These are phyloP conservation scores for Pyrus pyrifolia DNA, from an alignment of 306 rosid genomes.

Conservation along the genomic window DNA sequence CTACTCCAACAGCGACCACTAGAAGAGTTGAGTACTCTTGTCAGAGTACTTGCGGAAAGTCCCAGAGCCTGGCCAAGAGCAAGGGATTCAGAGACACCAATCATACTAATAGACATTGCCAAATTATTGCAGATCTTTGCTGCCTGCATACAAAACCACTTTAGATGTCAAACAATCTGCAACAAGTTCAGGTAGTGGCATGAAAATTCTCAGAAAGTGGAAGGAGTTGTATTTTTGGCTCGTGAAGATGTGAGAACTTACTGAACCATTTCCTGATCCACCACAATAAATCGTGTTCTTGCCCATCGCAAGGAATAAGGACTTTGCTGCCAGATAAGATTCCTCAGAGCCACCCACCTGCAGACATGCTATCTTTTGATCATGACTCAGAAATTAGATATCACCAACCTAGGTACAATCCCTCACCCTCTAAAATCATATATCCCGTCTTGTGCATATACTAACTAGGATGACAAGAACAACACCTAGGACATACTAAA, in stretches of 20 bases:
- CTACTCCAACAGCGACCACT: conserved; percentile 99
- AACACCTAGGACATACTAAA: background rate
- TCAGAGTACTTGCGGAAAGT: conserved; percentile 65
- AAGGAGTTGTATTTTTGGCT: background rate
- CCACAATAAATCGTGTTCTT: conserved; percentile 79
- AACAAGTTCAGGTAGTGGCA: background rate
- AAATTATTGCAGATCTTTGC: conserved; percentile 92
- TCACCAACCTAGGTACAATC: background rate
- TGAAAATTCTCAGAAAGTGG: background rate
- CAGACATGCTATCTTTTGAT: conserved; percentile 21
- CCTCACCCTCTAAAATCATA: background rate
- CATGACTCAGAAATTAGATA: conserved; percentile 6
- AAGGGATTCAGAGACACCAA: conserved; percentile 93
- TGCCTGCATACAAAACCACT: conserved; percentile 44
- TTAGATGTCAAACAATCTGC: background rate
- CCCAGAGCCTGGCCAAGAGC: conserved; percentile 88
- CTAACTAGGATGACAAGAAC: background rate
- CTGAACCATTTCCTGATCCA: conserved; percentile 90
- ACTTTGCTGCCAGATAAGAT: conserved; percentile 58
- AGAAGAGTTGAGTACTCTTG: conserved; percentile 80
- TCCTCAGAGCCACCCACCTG: conserved; percentile 94
- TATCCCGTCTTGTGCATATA: background rate
- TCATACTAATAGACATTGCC: conserved; percentile 93
- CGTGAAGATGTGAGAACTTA: conserved; percentile 36
- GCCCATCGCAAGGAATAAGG: conserved; percentile 75